Evolutionary conservation across 1,284 basidiomycete species (phyloP), one percentile per base, ranked within the genome.

Genomic region (Ustilago xerochloae): DNA sequence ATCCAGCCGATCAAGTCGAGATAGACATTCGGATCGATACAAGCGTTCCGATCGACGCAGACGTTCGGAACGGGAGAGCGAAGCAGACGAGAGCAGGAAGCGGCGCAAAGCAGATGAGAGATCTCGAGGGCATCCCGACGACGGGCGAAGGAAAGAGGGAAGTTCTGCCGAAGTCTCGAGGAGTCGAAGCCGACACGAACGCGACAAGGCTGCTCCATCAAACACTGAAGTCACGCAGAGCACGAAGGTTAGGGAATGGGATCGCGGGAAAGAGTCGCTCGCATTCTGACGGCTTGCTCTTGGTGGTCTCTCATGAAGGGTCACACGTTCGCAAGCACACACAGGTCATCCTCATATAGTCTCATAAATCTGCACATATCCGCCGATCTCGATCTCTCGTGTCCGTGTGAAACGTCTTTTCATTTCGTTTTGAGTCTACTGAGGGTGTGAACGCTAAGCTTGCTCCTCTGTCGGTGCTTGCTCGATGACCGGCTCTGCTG

Each of bases 161-260:
- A 16, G 13, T 29, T 45, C 52, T 12, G 9, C 13, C 29, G 22
- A 35, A 5, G 18, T 22, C 13, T 26, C 22, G 1, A 30, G 47
- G 22, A 35, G 41, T 48, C 20, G 47, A 18, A 22, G 12, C 18
- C 12, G 18, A 15, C 6, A 43, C 3, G 41, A 43, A 15, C 9
- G 4, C 22, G 12, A 26, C 12, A 45, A 20, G 15, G 16, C 35
- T 18, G 48, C 45, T 15, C 57, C 55, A 12, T 35, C 10, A 7
- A 32, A 10, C 2, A 15, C 18, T 0, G 28, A 6, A 16, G 41
- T n/a, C 7, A 29, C 2, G 8, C 49, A 57, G 9, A 35, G 63
- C 15, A 46, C 29, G 29, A 63, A 62, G 20, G 54, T 65, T 3
- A 56, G 67, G 30, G 63, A 75, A 18, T 71, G 67, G 73, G 73